phyloP scores from a whole-genome alignment of 2,329 filamentous ascomycete genomes.

The Neocatenulostroma microsporum region DNA sequence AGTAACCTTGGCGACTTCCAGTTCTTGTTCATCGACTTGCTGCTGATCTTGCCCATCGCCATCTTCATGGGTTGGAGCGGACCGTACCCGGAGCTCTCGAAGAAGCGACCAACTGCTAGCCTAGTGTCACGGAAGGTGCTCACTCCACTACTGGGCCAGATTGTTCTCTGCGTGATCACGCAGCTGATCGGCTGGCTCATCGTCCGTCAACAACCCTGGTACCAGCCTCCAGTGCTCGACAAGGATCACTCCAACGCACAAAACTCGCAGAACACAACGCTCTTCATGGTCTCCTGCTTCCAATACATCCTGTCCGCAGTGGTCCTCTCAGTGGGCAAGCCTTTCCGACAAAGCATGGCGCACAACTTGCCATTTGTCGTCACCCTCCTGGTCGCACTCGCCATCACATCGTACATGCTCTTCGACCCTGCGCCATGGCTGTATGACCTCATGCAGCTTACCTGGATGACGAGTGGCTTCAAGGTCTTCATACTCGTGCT shows the following conservation, averaged over 20 bases:
- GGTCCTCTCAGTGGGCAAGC: conserved; percentile 81
- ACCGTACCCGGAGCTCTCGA: conserved; percentile 66
- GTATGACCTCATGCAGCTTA: conserved; percentile 73
- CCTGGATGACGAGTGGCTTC: conserved; percentile 64
- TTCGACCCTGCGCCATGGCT: conserved; percentile 64
- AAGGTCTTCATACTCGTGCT: conserved; percentile 63
- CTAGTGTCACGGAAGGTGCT: conserved; percentile 89
- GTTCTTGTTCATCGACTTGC: conserved; percentile 91
- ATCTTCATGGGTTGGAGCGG: conserved; percentile 99
- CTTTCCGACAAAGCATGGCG: conserved; percentile 73
- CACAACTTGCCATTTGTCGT: conserved; percentile 79
- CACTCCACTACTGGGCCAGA: conserved; percentile 81
- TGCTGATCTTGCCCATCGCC: conserved; percentile 88
- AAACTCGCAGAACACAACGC: conserved; percentile 86
- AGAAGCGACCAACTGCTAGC: conserved; percentile 83
- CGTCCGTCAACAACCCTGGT: conserved; percentile 78
- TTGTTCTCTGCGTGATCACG: conserved; percentile 67
- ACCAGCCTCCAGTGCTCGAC: conserved; percentile 69
- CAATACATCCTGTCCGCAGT: conserved; percentile 90
- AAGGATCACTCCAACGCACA: conserved; percentile 73
- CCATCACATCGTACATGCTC: conserved; percentile 71
- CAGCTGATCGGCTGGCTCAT: conserved; percentile 67
- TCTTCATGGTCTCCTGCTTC: conserved; percentile 87
- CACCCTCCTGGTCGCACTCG: conserved; percentile 62
- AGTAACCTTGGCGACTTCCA: conserved; percentile 97